Base-by-base conservation (phyloP, 805 yeast species). In the Groenewaldozyma salmanticensis region DNA sequence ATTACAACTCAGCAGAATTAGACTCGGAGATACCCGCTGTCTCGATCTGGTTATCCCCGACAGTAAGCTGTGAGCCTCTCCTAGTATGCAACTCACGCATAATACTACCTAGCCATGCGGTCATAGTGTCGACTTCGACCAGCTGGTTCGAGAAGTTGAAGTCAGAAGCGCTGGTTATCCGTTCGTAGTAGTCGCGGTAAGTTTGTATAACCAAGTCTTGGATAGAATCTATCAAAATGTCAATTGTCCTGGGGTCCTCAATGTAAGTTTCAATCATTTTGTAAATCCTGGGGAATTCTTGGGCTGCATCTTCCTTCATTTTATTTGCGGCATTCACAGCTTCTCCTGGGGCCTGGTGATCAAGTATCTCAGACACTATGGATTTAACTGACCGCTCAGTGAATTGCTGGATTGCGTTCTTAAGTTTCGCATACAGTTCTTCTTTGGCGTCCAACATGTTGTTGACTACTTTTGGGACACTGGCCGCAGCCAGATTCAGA, bases 391-490 rank as follows among this genome's bases (percentile, higher is more conserved):
- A 74, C 11, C 69, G 71, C 37, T 76, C 74, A 2, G 88, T 79
- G 49, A 83, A 77, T 17, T 70, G 75, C 49, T 77, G 80, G 20
- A 87, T 84, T 2, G 79, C 66, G 45, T 75, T 77, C 48, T 88
- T 72, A 48, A 88, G 67, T 48, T 81, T 87, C 19, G 75, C 66
- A 50, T 81, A 83, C 33, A 88, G 65, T 57, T 88, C 96, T 35
- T 63, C 60, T 45, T 77, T 67, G 2, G 80, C 92, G 61, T 88
- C 96, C 35, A 79, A 73, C 82, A 81, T 81, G 55, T 84, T 80
- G 51, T 77, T 79, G 11, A 83, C 81, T 11, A 86, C 85, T 47
- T 73, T 77, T 0, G 95, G 96, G 1, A 81, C 82, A 1, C 84
- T 70, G 20, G 78, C 84, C 47, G 73, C 67, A 2, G 80, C 82